These are phyloP conservation scores for Podila horticola DNA, from an alignment of 192 early-diverging fungal species.

Conservation along the genomic window DNA sequence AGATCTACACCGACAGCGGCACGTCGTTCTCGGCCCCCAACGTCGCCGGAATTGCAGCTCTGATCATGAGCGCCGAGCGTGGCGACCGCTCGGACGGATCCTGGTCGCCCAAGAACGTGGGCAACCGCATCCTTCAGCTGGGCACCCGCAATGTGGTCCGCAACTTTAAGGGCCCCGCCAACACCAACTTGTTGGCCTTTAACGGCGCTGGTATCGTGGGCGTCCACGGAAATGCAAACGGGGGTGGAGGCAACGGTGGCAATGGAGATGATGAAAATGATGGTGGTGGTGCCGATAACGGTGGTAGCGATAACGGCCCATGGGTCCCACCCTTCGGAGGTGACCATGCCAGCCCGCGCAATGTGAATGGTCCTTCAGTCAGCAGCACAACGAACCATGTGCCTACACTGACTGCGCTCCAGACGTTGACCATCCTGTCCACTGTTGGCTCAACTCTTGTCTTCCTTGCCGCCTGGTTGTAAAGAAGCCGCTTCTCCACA, in stretches of 20 bases:
- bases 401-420: slow-evolving; percentile 18
- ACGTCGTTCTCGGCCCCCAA: slow-evolving; percentile 54
- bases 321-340: not conserved
- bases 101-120: slow-evolving; percentile 37
- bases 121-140: slow-evolving; percentile 34
- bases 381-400: slow-evolving; percentile 34
- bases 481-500: not conserved
- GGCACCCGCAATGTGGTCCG: slow-evolving; percentile 45
- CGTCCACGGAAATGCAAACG: not conserved
- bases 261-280: not conserved
- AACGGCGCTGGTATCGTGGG: slow-evolving; percentile 45
- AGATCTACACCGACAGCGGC: slow-evolving; percentile 49
- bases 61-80: slow-evolving; percentile 30
- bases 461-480: slow-evolving; percentile 8
- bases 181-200: slow-evolving; percentile 52
- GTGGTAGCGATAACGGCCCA: not conserved
- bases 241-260: not conserved
- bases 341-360: not conserved
- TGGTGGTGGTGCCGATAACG: not conserved
- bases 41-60: slow-evolving; percentile 46
- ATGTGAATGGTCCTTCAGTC: slow-evolving; percentile 9
- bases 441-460: slow-evolving; percentile 22
- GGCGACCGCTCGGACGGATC: slow-evolving; percentile 33
- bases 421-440: slow-evolving; percentile 26
- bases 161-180: slow-evolving; percentile 36